A percentile compares a stretch with the other conserved stretches of the same genome.
Evolutionary conservation across 2,329 filamentous ascomycete species (phyloP).

Genomic region (Orbilia ellipsospora): DNA sequence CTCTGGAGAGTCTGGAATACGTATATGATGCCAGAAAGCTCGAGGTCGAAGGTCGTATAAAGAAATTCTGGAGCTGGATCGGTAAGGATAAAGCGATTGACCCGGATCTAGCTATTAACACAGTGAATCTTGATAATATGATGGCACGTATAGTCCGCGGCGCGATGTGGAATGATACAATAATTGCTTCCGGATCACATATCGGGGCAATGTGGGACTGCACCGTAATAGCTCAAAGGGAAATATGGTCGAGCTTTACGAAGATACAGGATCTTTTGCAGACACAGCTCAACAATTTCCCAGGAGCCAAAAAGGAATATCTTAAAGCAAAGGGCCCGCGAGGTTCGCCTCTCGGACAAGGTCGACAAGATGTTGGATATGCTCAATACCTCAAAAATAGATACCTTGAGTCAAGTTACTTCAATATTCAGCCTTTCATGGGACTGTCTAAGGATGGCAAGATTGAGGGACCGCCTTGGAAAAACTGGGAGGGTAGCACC

Average conservation of each 20-base stretch:
- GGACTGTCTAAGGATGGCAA: not conserved
- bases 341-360: not conserved
- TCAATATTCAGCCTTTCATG: not conserved
- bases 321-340: not conserved
- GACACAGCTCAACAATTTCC: not conserved
- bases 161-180: not conserved
- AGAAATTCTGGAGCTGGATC: not conserved
- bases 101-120: not conserved
- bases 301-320: not conserved
- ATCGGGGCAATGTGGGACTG: not conserved
- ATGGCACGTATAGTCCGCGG: not conserved
- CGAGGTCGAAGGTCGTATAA: not conserved
- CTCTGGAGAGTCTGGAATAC: not conserved
- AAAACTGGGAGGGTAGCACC: not conserved
- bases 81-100: not conserved
- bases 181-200: not conserved
- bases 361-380: slow-evolving; percentile 21
- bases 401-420: not conserved
- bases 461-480: not conserved
- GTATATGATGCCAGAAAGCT: slow-evolving; percentile 1
- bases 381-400: not conserved
- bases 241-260: not conserved
- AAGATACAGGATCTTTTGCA: not conserved
- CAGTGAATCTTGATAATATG: not conserved
- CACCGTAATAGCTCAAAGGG: not conserved